Conservation (phyloP, 106 monocot genomes). For the Acanthochlamys bracteata region DNA sequence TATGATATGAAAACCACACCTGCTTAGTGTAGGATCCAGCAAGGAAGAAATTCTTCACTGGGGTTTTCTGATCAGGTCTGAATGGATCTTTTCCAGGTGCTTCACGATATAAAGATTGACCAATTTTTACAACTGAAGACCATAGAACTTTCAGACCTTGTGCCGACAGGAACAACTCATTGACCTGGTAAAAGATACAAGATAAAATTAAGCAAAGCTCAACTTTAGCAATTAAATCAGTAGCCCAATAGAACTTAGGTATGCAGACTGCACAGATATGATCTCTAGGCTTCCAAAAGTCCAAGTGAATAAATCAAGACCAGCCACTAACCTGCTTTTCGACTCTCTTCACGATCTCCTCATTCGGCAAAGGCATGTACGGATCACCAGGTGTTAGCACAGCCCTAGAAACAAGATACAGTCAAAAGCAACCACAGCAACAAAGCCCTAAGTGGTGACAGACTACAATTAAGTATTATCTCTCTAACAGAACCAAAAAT, state of each 20-base stretch:
- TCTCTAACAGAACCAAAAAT: no score
- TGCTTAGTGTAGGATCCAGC: constrained; percentile 96
- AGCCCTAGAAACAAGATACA: constrained; percentile 37
- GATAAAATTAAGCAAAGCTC: neutral
- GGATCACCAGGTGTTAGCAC: constrained; percentile 95
- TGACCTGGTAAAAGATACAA: constrained; percentile 36
- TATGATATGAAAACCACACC: constrained; percentile 20
- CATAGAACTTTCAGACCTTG: constrained; percentile 68
- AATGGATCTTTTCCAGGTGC: constrained; percentile 86
- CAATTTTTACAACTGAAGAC: constrained; percentile 96
- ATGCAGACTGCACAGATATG: no score
- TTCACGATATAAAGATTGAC: constrained; percentile 84
- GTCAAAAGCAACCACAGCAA: neutral
- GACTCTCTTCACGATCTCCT: constrained; percentile 67
- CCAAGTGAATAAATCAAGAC: neutral
- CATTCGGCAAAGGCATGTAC: constrained; percentile 95
- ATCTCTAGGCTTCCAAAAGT: no score
- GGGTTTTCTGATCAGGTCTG: constrained; percentile 94
- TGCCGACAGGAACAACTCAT: constrained; percentile 81
- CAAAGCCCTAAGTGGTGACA: no score
- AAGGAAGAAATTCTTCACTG: constrained; percentile 91
- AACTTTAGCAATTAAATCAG: no score
- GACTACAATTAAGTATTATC: no score
- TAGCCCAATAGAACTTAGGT: no score
- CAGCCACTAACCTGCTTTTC: constrained; percentile 65